These are phyloP conservation scores for Hordeum vulgare DNA, from an alignment of 176 grass and related monocot genomes.

Conservation along the genomic window MorexV3_pseudomolecules_assembly NC_058521.1:19092972-19093471, in stretches of 20 bases:
- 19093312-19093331: slow-evolving; percentile 98
- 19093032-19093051: slow-evolving; percentile 78
- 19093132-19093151: slow-evolving; percentile 83
- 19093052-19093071: slow-evolving; percentile 72
- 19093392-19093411: slow-evolving; percentile 7
- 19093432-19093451: background rate
- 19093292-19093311: slow-evolving; percentile 90
- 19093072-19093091: slow-evolving; percentile 67
- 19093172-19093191: slow-evolving; percentile 59
- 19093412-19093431: slow-evolving; percentile 7
- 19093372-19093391: slow-evolving; percentile 16
- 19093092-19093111: slow-evolving; percentile 72
- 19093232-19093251: slow-evolving; percentile 69
- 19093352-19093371: slow-evolving; percentile 51
- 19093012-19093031: slow-evolving; percentile 80
- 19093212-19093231: slow-evolving; percentile 63
- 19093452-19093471: background rate
- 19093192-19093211: slow-evolving; percentile 81
- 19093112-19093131: slow-evolving; percentile 68
- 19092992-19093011: slow-evolving; percentile 68
- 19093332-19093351: slow-evolving; percentile 92
- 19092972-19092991: slow-evolving; percentile 67
- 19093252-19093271: slow-evolving; percentile 85
- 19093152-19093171: slow-evolving; percentile 71
- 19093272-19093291: slow-evolving; percentile 59